phyloP scores from a whole-genome alignment of 495 filamentous ascomycete genomes.

The Penicillium chermesinum region DNA sequence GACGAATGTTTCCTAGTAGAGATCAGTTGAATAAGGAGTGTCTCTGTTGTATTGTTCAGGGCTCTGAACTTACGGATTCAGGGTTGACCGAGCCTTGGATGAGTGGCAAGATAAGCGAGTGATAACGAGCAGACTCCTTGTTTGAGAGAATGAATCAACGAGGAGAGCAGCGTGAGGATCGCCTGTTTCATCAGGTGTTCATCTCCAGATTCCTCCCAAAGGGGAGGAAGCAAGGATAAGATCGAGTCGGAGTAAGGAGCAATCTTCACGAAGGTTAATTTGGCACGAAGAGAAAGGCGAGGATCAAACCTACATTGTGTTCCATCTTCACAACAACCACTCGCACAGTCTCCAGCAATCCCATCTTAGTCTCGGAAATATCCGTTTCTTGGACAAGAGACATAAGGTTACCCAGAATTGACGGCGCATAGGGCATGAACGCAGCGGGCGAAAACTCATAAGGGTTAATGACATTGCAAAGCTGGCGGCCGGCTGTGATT shows the following conservation, averaged over 20 bases:
- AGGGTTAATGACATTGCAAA: conserved; percentile 72
- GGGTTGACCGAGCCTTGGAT: conserved; percentile 73
- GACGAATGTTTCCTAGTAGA: conserved; percentile 58
- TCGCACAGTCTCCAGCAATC: conserved; percentile 75
- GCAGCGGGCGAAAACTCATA: conserved; percentile 67
- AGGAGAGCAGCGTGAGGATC: conserved; percentile 75
- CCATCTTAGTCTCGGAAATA: conserved; percentile 79
- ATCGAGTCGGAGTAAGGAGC: conserved; percentile 73
- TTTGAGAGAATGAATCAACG: conserved; percentile 74
- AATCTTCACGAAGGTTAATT: conserved; percentile 38
- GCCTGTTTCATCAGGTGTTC: conserved; percentile 89
- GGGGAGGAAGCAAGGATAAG: conserved; percentile 67
- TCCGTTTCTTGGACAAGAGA: conserved; percentile 75
- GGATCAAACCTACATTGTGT: conserved; percentile 47
- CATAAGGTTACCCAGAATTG: conserved; percentile 65
- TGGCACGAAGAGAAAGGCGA: not conserved
- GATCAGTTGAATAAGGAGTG: not conserved
- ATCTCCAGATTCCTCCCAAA: conserved; percentile 78
- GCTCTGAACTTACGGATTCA: conserved; percentile 50
- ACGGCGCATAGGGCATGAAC: conserved; percentile 70
- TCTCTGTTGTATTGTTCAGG: not conserved
- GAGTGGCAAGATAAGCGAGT: conserved; percentile 68
- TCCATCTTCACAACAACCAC: conserved; percentile 78
- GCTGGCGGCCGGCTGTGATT: conserved; percentile 80
- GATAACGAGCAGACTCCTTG: conserved; percentile 65